Evolutionary conservation across 1,139 yeast genomes (phyloP), one percentile per base, ranked within the genome.

Genomic region (Saccharomyces hybrid): DNA sequence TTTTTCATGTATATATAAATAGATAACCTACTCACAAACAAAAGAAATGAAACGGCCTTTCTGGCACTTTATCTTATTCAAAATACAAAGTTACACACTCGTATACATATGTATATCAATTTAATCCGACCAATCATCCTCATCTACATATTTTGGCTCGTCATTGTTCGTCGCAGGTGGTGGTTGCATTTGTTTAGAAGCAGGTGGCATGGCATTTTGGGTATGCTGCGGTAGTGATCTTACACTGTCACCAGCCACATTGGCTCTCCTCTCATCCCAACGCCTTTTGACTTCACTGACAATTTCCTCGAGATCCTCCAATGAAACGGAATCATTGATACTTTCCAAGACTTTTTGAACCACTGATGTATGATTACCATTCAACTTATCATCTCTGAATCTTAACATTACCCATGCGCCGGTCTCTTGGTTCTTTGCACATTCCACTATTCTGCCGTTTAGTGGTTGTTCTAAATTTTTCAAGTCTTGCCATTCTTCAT

Each of bases 381-480:
- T 86, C 27, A 81, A 72, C 68, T 95, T 95, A 69, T 95, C 99
- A 70, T 93, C 96, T 68, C 99, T 78, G 70, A 93, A 93, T 56
- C 99, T 77, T 55, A 93, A 71, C 76, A 88, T 79, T 57, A 83
- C 83, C 99, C 99, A 95, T 53, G 76, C 79, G 1, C 84, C 84
- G 3, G 69, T 66, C 14, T 70, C 71, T 54, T 65, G 68, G 52
- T 79, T 75, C 26, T 75, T 73, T 54, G 84, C 83, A 61, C 96
- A 89, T 70, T 95, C 99, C 2, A 86, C 91, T 34, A 95, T 82
- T 58, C 98, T 75, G 13, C 93, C 96, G 64, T 91, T 89, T 52
- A 93, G 75, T 0, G 98, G 97, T 68, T 93, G 89, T 8, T 80
- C 78, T 46, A 86, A 69, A 0, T 67, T 74, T 65, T 90, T 90